phyloP scores from a whole-genome alignment of 139 green algal species.

The Picochlorum sp. region DNA sequence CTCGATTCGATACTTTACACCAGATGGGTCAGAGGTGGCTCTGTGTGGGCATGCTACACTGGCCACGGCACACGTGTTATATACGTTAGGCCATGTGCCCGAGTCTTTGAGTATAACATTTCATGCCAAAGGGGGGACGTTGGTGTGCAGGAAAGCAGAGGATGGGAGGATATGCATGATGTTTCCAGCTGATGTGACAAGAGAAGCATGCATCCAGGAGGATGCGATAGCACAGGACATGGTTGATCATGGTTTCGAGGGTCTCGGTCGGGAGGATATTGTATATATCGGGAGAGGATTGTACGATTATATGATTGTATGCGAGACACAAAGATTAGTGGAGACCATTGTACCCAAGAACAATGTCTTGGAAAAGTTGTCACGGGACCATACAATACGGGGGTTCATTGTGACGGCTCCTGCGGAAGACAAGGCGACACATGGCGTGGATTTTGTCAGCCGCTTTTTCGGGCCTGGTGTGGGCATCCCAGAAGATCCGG shows the following conservation, averaged over 20 bases:
- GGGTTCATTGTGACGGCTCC: too few species aligned
- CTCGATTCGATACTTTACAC: conserved; percentile 51
- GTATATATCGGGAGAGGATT: too few species aligned
- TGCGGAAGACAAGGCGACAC: too few species aligned
- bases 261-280: not conserved
- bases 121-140: conserved; percentile 27
- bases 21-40: conserved; percentile 29
- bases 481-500: conserved; percentile 79
- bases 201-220: not conserved
- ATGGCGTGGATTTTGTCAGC: conserved; percentile 37
- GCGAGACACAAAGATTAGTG: conserved; percentile 17
- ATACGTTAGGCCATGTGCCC: conserved; percentile 4
- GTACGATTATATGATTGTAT: too few species aligned
- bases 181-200: conserved; percentile 25
- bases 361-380: conserved; percentile 1
- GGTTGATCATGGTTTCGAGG: not conserved
- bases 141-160: conserved; percentile 4
- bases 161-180: conserved; percentile 3
- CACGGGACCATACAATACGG: too few species aligned
- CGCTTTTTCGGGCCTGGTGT: conserved; percentile 81
- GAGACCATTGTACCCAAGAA: conserved; percentile 31
- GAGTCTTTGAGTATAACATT: conserved; percentile 5
- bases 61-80: conserved; percentile 22
- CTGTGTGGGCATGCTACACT: conserved; percentile 66
- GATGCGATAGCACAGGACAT: not conserved